A percentile compares a stretch with the other conserved stretches of the same genome.
These are phyloP conservation scores for Triticum monococcum DNA, from an alignment of 176 grass and related monocot genomes.

Conservation along the genomic window DNA sequence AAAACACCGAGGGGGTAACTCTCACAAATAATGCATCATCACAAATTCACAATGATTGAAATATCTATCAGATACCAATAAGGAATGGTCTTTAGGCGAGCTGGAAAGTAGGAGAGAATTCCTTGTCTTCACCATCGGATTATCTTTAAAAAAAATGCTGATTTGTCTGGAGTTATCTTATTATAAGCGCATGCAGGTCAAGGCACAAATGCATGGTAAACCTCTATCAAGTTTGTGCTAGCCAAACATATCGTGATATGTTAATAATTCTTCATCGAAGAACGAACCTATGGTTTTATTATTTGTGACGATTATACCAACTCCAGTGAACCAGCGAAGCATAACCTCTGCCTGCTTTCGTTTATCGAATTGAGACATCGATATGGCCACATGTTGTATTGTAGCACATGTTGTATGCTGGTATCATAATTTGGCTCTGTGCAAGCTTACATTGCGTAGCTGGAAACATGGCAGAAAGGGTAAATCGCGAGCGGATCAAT, in stretches of 20 bases:
- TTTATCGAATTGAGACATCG: background rate
- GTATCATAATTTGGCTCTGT: background rate
- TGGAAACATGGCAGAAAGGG: background rate
- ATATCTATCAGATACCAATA: background rate
- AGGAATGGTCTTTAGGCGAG: background rate
- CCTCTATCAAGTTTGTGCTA: background rate
- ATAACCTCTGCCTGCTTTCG: background rate
- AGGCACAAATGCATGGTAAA: background rate
- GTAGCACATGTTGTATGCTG: too few relatives aligned
- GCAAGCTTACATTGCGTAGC: background rate
- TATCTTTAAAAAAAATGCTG: background rate
- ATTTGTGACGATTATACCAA: background rate
- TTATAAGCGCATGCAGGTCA: background rate
- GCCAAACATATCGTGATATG: background rate
- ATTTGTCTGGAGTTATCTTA: background rate
- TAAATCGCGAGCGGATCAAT: background rate
- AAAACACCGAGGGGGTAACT: background rate
- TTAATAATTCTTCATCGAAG: background rate
- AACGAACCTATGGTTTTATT: background rate
- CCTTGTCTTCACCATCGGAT: background rate
- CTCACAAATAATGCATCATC: background rate
- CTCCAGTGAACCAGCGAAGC: background rate
- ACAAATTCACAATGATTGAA: background rate
- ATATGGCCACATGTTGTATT: too few relatives aligned
- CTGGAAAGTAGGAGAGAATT: background rate